These are phyloP conservation scores for Neurospora africana DNA, from an alignment of 495 filamentous ascomycete species.

Conservation along the genomic window DNA sequence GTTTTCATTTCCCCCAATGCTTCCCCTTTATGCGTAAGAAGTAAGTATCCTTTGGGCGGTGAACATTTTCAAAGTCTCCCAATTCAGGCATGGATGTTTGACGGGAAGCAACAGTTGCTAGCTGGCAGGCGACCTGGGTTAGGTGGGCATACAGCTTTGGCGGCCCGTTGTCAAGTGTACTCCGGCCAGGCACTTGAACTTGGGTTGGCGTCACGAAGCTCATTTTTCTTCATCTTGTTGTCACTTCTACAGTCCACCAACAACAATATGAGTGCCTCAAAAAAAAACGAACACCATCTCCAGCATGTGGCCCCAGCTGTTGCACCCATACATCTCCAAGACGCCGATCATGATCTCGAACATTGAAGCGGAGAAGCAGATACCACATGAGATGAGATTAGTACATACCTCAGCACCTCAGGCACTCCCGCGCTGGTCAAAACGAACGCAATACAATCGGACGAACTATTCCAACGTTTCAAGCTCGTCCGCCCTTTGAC, in stretches of 20 bases:
- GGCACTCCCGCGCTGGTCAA: background rate
- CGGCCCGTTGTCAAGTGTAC: background rate
- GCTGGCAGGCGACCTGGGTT: background rate
- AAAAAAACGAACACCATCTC: background rate
- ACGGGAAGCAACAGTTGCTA: background rate
- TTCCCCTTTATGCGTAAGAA: background rate
- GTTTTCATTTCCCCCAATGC: background rate
- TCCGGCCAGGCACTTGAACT: background rate
- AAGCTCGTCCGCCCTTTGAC: background rate
- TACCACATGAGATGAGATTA: background rate
- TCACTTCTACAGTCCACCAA: background rate
- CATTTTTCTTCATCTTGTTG: background rate
- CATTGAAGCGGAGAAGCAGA: background rate
- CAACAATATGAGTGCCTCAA: background rate
- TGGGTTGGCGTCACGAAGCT: background rate
- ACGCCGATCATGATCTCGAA: background rate
- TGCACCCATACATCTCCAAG: background rate
- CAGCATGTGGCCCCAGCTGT: background rate
- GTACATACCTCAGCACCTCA: background rate
- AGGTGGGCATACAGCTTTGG: background rate
- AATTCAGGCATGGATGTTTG: background rate
- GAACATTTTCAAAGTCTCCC: background rate
- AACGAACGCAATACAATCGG: background rate
- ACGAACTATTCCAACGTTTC: background rate
- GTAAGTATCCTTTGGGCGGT: background rate